Evolutionary conservation across 768 basidiomycete species (phyloP).

Genomic region (Suillus variegatus): DNA sequence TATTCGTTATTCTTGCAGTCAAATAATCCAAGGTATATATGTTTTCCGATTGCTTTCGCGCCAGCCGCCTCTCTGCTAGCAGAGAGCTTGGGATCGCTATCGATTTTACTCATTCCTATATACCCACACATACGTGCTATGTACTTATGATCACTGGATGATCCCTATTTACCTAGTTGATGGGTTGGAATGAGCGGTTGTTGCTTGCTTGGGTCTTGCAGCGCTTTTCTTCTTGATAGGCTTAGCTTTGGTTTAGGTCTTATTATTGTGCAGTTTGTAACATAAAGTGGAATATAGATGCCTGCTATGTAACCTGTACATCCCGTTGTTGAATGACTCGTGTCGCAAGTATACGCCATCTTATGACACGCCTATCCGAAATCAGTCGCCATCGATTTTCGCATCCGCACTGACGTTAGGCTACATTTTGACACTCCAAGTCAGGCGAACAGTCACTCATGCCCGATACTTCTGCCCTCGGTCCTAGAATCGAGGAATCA

Average conservation of each 20-base stretch:
- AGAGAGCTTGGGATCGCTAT: slow-evolving; percentile 25
- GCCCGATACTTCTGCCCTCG: neutral
- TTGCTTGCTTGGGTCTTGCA: slow-evolving; percentile 36
- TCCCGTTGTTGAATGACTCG: neutral
- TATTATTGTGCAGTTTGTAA: slow-evolving; percentile 7
- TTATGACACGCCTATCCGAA: too few relatives aligned
- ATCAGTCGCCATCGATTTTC: neutral
- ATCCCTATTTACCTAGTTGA: slow-evolving; percentile 26
- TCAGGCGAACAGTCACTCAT: neutral
- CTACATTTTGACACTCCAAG: neutral
- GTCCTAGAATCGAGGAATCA: neutral
- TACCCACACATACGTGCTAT: slow-evolving; percentile 29
- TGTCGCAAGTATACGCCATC: neutral
- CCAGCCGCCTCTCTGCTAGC: slow-evolving; percentile 24
- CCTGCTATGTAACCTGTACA: neutral
- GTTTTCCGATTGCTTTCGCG: neutral
- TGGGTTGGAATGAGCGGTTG: slow-evolving; percentile 21
- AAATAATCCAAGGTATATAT: slow-evolving; percentile 12
- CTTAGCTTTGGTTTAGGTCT: neutral
- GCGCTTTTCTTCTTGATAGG: slow-evolving; percentile 18
- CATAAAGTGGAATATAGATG: slow-evolving; percentile 3
- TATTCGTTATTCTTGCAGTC: slow-evolving; percentile 29
- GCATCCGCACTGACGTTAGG: neutral
- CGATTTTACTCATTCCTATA: neutral
- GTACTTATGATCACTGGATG: slow-evolving; percentile 14